Percentiles rank a stretch among this genome's conserved stretches.
Conservation (phyloP, 2,329 filamentous ascomycete species). For the Paraphoma chrysanthemicola region DNA sequence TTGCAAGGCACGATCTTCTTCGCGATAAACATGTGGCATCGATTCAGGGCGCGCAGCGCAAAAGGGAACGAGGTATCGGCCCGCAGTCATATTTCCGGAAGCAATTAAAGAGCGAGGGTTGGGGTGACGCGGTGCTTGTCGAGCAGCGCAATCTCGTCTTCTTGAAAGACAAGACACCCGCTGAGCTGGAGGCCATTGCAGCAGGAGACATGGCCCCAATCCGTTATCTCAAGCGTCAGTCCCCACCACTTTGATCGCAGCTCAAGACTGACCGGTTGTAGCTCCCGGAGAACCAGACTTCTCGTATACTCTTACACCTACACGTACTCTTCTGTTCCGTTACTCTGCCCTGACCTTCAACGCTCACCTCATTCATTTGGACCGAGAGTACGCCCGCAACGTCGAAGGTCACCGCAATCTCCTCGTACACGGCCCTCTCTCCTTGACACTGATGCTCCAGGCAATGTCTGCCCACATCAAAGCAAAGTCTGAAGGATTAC, state of each 20-base stretch:
- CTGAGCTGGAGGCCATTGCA: conserved; percentile 42
- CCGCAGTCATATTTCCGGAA: conserved; percentile 1
- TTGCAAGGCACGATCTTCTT: conserved; percentile 43
- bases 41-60: neutral
- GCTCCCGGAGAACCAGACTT: conserved; percentile 62
- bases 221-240: conserved; percentile 49
- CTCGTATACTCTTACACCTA: conserved; percentile 68
- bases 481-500: conserved; percentile 7
- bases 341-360: conserved; percentile 90
- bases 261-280: conserved; percentile 32
- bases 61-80: neutral
- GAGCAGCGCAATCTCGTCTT: conserved; percentile 71
- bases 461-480: conserved; percentile 56
- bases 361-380: conserved; percentile 88
- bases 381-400: conserved; percentile 71
- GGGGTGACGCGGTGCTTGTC: conserved; percentile 53
- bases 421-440: conserved; percentile 87
- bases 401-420: conserved; percentile 77
- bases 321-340: conserved; percentile 78
- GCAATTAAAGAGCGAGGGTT: conserved; percentile 15
- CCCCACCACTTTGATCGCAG: neutral
- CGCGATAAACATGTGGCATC: conserved; percentile 12
- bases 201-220: conserved; percentile 32
- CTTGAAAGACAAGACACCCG: conserved; percentile 59
- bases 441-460: conserved; percentile 76